Percentiles rank a stretch among this genome's conserved stretches.
These are phyloP conservation scores for Nakazawaea ishiwadae DNA, from an alignment of 805 yeast species.

Conservation along the genomic window DNA sequence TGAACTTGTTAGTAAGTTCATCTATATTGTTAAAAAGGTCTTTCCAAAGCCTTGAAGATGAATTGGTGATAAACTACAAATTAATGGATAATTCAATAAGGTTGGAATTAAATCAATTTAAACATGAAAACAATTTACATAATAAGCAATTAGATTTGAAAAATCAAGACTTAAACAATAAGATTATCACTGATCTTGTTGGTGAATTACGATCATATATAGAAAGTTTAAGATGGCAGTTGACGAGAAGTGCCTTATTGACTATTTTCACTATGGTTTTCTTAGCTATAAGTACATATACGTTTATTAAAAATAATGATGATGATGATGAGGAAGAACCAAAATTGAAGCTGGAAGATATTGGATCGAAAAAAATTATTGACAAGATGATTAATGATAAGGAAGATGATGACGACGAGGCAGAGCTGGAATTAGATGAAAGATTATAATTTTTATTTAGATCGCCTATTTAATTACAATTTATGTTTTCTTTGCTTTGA, in stretches of 20 bases:
- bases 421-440: constrained; percentile 26
- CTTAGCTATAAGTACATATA: constrained; percentile 51
- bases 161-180: constrained; percentile 79
- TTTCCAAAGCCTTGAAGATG: constrained; percentile 70
- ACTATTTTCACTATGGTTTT: constrained; percentile 67
- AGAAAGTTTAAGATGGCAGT: constrained; percentile 89
- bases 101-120: constrained; percentile 82
- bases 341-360: constrained; percentile 33
- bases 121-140: constrained; percentile 74
- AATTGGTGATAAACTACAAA: constrained; percentile 49
- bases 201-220: constrained; percentile 82
- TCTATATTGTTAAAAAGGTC: constrained; percentile 69
- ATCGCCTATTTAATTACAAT: constrained; percentile 21
- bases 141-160: constrained; percentile 63
- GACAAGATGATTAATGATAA: constrained; percentile 38
- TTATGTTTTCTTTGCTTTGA: constrained; percentile 57
- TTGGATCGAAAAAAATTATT: constrained; percentile 25
- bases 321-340: constrained; percentile 25
- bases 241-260: constrained; percentile 81
- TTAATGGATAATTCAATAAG: constrained; percentile 68
- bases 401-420: constrained; percentile 49
- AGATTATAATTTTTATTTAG: not conserved
- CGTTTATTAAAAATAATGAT: constrained; percentile 30
- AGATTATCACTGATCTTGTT: constrained; percentile 75
- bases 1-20: constrained; percentile 61